These are phyloP conservation scores for Lomentospora prolificans DNA, from an alignment of 2,329 filamentous ascomycete genomes.

Conservation along the genomic window DNA sequence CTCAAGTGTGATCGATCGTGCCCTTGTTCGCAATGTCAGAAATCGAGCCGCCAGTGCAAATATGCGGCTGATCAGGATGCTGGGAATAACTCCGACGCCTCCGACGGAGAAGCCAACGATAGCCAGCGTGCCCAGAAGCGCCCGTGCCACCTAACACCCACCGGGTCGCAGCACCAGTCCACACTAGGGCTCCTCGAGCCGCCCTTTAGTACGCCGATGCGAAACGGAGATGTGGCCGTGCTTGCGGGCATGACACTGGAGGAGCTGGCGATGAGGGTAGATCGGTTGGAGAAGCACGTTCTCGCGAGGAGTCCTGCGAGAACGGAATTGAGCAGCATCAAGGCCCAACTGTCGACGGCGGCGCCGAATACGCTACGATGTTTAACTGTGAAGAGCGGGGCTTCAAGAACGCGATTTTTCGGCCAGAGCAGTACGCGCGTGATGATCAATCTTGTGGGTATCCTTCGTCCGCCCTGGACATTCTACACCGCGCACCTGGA, in stretches of 20 bases:
- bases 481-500: too few relatives aligned
- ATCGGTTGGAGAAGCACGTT: slow-evolving; percentile 42
- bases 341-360: slow-evolving; percentile 20
- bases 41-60: slow-evolving; percentile 42
- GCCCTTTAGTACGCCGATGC: slow-evolving; percentile 9
- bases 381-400: slow-evolving; percentile 37
- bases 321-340: slow-evolving; percentile 24
- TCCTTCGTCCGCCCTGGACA: too few relatives aligned
- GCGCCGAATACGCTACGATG: slow-evolving; percentile 37
- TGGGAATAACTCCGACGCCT: slow-evolving; percentile 38
- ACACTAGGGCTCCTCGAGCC: not conserved
- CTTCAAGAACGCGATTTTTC: slow-evolving; percentile 38
- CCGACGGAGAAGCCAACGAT: slow-evolving; percentile 28
- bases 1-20: slow-evolving; percentile 45
- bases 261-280: slow-evolving; percentile 38
- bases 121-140: slow-evolving; percentile 28
- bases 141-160: slow-evolving; percentile 4
- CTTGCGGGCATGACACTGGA: slow-evolving; percentile 27
- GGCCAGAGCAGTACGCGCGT: slow-evolving; percentile 44
- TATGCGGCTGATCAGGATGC: slow-evolving; percentile 41
- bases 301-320: slow-evolving; percentile 29
- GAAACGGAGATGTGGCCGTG: slow-evolving; percentile 19
- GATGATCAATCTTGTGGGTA: slow-evolving; percentile 40
- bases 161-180: not conserved
- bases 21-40: slow-evolving; percentile 49